phyloP scores from a whole-genome alignment of 352 stramenopile genomes.

The Labyrinthula sp. region DNA sequence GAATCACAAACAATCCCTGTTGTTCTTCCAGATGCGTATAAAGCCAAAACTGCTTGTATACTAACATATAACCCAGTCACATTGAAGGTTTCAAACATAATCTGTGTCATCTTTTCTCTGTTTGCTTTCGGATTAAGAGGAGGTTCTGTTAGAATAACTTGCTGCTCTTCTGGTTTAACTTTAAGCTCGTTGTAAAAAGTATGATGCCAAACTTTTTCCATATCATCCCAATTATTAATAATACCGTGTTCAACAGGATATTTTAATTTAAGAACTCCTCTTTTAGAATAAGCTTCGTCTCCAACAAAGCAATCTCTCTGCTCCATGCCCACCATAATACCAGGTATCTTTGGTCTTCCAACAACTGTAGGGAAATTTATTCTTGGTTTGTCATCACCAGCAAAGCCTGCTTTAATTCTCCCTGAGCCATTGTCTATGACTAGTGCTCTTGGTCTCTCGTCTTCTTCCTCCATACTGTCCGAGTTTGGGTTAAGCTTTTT shows the following conservation, averaged over 20 bases:
- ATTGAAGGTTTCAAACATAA: conserved; percentile 16
- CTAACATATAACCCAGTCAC: conserved; percentile 1
- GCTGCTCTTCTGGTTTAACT: neutral
- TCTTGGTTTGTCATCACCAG: no score
- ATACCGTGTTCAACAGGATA: conserved; percentile 19
- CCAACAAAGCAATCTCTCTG: no score
- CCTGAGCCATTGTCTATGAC: no score
- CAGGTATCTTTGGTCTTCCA: no score
- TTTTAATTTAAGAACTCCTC: neutral
- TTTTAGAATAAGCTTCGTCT: no score
- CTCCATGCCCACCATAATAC: no score
- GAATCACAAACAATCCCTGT: conserved; percentile 2
- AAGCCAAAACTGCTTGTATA: conserved; percentile 11
- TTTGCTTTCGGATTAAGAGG: conserved; percentile 3
- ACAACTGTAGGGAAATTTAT: no score
- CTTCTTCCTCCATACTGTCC: no score
- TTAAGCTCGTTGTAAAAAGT: conserved; percentile 17
- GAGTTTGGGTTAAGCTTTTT: no score
- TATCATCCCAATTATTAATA: conserved; percentile 24
- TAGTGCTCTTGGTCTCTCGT: no score
- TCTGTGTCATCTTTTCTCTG: conserved; percentile 16
- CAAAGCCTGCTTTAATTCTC: no score
- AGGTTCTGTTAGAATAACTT: conserved; percentile 14
- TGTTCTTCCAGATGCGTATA: conserved; percentile 17
- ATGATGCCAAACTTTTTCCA: conserved; percentile 22